Conservation (phyloP, 129 eudicot species). For the Flaveria brownii region DNA sequence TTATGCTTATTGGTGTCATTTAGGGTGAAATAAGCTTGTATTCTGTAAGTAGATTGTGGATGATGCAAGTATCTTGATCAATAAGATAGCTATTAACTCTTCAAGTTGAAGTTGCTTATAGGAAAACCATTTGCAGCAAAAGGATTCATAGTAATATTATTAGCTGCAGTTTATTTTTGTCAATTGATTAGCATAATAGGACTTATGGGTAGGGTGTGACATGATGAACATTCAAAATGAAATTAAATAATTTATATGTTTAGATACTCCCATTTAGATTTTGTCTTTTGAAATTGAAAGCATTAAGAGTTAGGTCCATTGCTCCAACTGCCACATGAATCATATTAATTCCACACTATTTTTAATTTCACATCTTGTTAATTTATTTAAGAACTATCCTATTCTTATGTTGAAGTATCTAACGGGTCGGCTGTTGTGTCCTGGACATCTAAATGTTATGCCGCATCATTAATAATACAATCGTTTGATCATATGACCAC, state of each 20-base stretch:
- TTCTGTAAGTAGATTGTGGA: background rate
- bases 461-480: background rate
- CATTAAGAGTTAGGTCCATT: background rate
- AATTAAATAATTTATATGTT: background rate
- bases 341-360: background rate
- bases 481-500: background rate
- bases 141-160: background rate
- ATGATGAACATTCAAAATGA: background rate
- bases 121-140: background rate
- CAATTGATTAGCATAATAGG: background rate
- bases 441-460: background rate
- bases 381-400: background rate
- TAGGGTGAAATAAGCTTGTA: background rate
- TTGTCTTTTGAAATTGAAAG: background rate
- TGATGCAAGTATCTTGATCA: no score
- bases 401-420: background rate
- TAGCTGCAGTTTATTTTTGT: background rate
- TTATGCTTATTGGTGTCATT: background rate
- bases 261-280: background rate
- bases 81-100: no score
- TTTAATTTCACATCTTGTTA: background rate
- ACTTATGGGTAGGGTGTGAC: background rate
- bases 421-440: background rate
- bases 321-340: conserved; percentile 11
- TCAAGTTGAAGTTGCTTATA: background rate